Conservation (phyloP, 352 stramenopile genomes). For the Phytopythium ostracodes region DNA sequence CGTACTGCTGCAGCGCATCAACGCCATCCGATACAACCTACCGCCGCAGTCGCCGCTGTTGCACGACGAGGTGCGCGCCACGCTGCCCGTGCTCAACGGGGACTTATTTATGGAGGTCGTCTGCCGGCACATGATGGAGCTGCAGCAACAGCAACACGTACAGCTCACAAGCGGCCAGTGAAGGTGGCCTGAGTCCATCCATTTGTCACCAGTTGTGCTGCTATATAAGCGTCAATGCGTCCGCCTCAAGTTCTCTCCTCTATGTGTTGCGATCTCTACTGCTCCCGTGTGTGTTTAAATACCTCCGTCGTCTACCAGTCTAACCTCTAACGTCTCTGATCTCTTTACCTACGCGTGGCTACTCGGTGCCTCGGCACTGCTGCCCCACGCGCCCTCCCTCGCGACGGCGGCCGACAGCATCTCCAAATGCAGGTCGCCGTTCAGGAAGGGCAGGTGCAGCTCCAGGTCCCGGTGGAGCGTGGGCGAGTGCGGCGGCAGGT, state of each 20-base stretch:
- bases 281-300: neutral
- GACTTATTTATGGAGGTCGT: conserved; percentile 57
- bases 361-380: neutral
- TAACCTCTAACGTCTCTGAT: neutral
- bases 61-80: conserved; percentile 44
- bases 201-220: neutral
- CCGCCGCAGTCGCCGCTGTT: conserved; percentile 34
- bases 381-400: neutral
- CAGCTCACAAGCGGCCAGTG: conserved; percentile 1
- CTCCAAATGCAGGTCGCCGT: conserved; percentile 43
- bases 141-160: neutral
- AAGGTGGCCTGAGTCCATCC: neutral
- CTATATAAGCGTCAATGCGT: neutral
- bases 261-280: no score
- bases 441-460: conserved; percentile 33
- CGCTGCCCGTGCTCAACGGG: conserved; percentile 49
- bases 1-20: conserved; percentile 45
- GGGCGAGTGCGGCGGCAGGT: conserved; percentile 34
- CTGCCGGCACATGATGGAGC: conserved; percentile 40
- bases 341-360: neutral
- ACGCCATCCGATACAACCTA: conserved; percentile 45
- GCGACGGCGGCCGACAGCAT: conserved; percentile 22
- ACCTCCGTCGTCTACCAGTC: neutral
- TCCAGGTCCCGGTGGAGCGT: conserved; percentile 35
- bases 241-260: neutral